Conservation (phyloP, 1,284 basidiomycete species). For the Tetrapyrgos nigripes region DNA sequence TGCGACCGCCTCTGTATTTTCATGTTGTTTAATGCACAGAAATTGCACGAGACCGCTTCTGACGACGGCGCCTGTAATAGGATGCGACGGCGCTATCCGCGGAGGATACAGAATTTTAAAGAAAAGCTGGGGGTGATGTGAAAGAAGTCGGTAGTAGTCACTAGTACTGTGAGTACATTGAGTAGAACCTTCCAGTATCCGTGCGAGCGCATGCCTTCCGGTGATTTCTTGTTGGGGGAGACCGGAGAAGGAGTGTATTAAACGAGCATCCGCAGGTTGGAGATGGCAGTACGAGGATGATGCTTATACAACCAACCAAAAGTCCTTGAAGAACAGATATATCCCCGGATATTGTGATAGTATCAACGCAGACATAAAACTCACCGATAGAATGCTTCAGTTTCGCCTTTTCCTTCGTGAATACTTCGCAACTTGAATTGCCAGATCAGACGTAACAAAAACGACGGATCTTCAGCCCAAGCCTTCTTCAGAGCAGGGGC, state of each 20-base stretch:
- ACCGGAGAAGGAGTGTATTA: too few species aligned
- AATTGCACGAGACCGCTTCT: too few species aligned
- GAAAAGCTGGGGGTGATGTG: conserved; percentile 28
- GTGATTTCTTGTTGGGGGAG: conserved; percentile 40
- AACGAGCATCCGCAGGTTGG: conserved; percentile 58
- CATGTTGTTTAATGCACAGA: too few species aligned
- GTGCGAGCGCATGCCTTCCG: conserved; percentile 44
- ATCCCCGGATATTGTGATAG: not conserved
- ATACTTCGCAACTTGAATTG: conserved; percentile 65
- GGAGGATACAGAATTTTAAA: conserved; percentile 37
- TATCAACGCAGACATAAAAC: conserved; percentile 14
- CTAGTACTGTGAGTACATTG: conserved; percentile 64
- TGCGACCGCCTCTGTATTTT: conserved; percentile 18
- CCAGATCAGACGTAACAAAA: conserved; percentile 68
- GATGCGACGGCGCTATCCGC: too few species aligned
- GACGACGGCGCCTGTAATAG: conserved; percentile 1
- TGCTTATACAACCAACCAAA: conserved; percentile 70
- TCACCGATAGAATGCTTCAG: conserved; percentile 59
- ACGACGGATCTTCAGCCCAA: conserved; percentile 57
- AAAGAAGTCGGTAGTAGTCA: conserved; percentile 57
- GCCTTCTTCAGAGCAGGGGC: conserved; percentile 44
- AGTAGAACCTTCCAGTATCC: conserved; percentile 77
- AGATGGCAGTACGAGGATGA: conserved; percentile 67
- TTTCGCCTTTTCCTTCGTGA: conserved; percentile 64
- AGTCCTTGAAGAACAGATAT: conserved; percentile 43